phyloP scores from a whole-genome alignment of 108 stramenopile species.

The Skeletonema costatum region DNA sequence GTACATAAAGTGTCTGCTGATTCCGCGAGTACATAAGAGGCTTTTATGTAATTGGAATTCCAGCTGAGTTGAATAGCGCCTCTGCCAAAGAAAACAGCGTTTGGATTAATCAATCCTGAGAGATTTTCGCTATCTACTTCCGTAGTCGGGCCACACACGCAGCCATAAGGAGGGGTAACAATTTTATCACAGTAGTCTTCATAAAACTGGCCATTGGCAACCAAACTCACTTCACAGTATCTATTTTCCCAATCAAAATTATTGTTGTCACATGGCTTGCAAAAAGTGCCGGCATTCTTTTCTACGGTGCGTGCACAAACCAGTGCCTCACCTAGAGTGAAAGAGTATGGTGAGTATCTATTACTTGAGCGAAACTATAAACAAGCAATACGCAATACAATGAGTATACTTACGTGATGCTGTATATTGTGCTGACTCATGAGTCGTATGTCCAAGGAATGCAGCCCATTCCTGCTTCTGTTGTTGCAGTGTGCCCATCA shows the following conservation, averaged over 20 bases:
- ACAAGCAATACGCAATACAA: no score
- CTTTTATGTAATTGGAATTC: constrained; percentile 44
- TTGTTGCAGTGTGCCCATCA: constrained; percentile 31
- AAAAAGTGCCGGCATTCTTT: constrained; percentile 29
- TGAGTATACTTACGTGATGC: constrained; percentile 1
- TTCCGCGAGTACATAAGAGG: constrained; percentile 38
- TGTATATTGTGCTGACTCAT: constrained; percentile 50
- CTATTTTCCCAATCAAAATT: constrained; percentile 48
- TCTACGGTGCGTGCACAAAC: constrained; percentile 34
- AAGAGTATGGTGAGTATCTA: no score
- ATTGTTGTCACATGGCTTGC: constrained; percentile 36
- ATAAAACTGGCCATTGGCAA: constrained; percentile 40
- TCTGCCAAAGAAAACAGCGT: constrained; percentile 38
- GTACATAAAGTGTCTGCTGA: constrained; percentile 35
- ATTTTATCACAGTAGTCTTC: constrained; percentile 50
- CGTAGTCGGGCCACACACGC: constrained; percentile 45
- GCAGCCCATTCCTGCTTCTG: constrained; percentile 50
- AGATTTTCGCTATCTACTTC: constrained; percentile 29
- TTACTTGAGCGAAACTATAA: no score
- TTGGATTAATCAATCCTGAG: constrained; percentile 38
- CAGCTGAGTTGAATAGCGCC: constrained; percentile 44
- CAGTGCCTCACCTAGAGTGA: constrained; percentile 16
- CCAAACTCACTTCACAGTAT: constrained; percentile 36
- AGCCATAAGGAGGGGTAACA: constrained; percentile 40
- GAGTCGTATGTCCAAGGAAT: constrained; percentile 46